Base-by-base conservation (phyloP, 176 grass and related monocot species). In the Tuctoria greenei region DNA sequence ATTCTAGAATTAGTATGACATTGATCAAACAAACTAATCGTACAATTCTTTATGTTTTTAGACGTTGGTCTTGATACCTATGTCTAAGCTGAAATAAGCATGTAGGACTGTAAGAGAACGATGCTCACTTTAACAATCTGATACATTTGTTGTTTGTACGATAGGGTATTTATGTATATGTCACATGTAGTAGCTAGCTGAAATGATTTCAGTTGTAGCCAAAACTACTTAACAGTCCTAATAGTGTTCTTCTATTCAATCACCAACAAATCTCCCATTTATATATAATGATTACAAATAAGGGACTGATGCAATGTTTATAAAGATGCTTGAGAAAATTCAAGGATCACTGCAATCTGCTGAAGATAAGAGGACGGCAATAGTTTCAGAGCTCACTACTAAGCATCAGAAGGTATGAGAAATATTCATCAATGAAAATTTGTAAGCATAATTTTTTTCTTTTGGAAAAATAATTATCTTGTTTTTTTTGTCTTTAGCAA, bases 311-410 rank as follows among this genome's bases (percentile, higher is more conserved):
- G 50, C 64, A 26, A 89, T 86, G 9, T 75, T 77, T 80, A 34
- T 79, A 75, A 87, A 98, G 95, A 64, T 92, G 87, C 86, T 99
- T 69, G 95, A 99, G 62, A 86, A 95, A 99, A 85, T 95, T 77
- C 84, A 84, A 85, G 82, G 72, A 81, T 92, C 82, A 58, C 74
- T 97, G 37, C 90, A 97, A 82, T 79, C 83, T 71, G 86, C 88
- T 50, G 93, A 93, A 87, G 90, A 97, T 75, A 97, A 93, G 83
- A 89, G 88, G 81, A 83, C 16, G 56, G 18, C 88, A 77, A 85
- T 82, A 74, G 56, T 92, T 61, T 61, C 82, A 71, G 95, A 99
- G 69, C 87, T 99, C 80, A 82, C 91, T 42, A 66, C 82, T 88
- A 99, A 92, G 87, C 76, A 95, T 66, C 91, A 95, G 50, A 99